Conservation (phyloP, 2,329 filamentous ascomycete genomes). For the Fusarium subtropicale region DNA sequence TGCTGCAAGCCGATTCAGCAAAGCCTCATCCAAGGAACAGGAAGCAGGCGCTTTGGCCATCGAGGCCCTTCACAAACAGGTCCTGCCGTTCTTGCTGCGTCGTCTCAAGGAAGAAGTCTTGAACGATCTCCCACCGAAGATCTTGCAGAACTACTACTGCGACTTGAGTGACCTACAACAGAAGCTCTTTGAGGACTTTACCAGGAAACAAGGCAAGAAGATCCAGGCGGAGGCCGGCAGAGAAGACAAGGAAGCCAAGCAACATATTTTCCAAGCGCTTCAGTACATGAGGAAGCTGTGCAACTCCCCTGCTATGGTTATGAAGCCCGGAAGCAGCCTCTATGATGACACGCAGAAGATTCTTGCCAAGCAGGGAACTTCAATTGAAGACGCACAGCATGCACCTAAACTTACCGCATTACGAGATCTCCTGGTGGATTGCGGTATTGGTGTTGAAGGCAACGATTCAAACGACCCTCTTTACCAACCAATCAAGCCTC, state of each 20-base stretch:
- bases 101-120: conserved; percentile 98
- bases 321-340: conserved; percentile 91
- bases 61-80: conserved; percentile 98
- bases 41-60: conserved; percentile 96
- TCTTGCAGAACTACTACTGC: conserved; percentile 99
- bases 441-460: conserved; percentile 87
- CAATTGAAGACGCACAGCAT: conserved; percentile 85
- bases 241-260: conserved; percentile 92
- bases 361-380: conserved; percentile 81
- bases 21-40: conserved; percentile 98
- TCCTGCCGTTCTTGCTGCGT: conserved; percentile 93
- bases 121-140: conserved; percentile 96
- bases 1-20: conserved; percentile 92
- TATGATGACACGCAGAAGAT: conserved; percentile 89
- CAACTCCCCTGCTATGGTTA: conserved; percentile 95
- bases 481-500: conserved; percentile 89
- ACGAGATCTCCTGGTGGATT: conserved; percentile 95
- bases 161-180: conserved; percentile 95
- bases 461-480: conserved; percentile 69
- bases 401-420: conserved; percentile 93
- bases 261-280: conserved; percentile 98
- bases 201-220: conserved; percentile 90
- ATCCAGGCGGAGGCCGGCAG: conserved; percentile 85
- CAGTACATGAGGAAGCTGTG: conserved; percentile 99
- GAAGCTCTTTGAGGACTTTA: conserved; percentile 96